A percentile compares a stretch with the other conserved stretches of the same genome.
Conservation (phyloP, 1,284 basidiomycete species). For the Cutaneotrichosporon cavernicola region DNA sequence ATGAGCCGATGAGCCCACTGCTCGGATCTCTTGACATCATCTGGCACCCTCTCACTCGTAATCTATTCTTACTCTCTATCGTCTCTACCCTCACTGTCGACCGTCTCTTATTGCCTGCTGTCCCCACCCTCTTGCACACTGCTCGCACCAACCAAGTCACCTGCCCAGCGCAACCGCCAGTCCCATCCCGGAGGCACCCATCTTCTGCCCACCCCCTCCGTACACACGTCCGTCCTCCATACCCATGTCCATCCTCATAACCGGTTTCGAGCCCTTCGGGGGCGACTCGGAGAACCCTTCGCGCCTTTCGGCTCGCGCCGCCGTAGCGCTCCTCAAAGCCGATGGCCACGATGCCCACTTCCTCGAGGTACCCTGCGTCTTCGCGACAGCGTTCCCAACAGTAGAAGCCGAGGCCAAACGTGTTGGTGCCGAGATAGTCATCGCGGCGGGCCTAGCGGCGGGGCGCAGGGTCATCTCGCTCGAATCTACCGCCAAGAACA, state of each 20-base stretch:
- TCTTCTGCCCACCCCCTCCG: too few relatives aligned
- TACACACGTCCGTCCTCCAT: not conserved
- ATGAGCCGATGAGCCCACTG: too few relatives aligned
- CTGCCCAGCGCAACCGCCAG: not conserved
- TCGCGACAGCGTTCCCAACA: conserved; percentile 11
- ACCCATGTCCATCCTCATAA: conserved; percentile 19
- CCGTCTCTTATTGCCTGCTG: too few relatives aligned
- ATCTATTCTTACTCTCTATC: too few relatives aligned
- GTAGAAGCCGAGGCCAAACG: conserved; percentile 13
- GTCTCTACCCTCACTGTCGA: too few relatives aligned
- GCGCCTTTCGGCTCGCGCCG: conserved; percentile 9
- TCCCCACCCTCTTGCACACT: not conserved
- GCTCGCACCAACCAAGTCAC: not conserved
- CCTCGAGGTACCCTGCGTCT: conserved; percentile 24
- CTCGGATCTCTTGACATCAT: too few relatives aligned
- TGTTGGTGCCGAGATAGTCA: conserved; percentile 15
- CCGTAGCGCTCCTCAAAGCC: conserved; percentile 12
- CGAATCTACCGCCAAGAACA: conserved; percentile 22
- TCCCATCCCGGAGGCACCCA: not conserved
- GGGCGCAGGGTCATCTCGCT: conserved; percentile 11
- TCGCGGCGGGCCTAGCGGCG: conserved; percentile 21
- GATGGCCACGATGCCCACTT: conserved; percentile 17
- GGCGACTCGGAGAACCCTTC: conserved; percentile 23
- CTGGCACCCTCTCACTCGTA: too few relatives aligned
- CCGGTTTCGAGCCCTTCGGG: conserved; percentile 26